Conservation (phyloP, 2,329 filamentous ascomycete species). For the Colletotrichum viniferum region DNA sequence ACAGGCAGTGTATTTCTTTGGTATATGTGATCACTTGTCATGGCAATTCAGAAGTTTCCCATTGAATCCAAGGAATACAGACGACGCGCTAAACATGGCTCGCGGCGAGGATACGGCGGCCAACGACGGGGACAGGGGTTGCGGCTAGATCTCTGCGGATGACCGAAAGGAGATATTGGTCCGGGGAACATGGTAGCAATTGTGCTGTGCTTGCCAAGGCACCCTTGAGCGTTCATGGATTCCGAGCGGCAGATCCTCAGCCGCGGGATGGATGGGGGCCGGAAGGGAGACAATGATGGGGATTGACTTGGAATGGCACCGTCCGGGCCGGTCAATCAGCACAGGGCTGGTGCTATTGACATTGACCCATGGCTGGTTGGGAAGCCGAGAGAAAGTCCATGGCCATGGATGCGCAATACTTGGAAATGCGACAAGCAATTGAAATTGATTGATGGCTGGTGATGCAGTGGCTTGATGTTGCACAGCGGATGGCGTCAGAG, state of each 20-base stretch:
- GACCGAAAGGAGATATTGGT: not conserved
- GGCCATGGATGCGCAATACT: not conserved
- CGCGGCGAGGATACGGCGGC: not conserved
- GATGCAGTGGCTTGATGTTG: conserved; percentile 18
- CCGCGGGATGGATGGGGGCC: not conserved
- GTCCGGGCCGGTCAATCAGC: not conserved
- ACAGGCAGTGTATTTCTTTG: not conserved
- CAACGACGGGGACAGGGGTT: not conserved
- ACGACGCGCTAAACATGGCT: not conserved
- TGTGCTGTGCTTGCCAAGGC: not conserved
- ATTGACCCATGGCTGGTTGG: not conserved
- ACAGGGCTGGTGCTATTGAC: not conserved
- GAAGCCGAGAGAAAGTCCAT: not conserved
- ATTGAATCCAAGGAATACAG: not conserved
- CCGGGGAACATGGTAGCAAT: not conserved
- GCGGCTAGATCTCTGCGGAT: not conserved
- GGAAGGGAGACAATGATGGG: not conserved
- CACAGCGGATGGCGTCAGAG: conserved; percentile 17
- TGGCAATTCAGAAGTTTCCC: not conserved
- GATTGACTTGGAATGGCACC: not conserved
- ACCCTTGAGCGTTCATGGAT: not conserved
- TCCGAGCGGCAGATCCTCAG: not conserved
- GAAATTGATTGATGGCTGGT: not conserved
- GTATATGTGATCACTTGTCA: not conserved
- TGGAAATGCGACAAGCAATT: not conserved